These are phyloP conservation scores for Chlorella sp. DNA, from an alignment of 139 green algal genomes.

Conservation along the genomic window DNA sequence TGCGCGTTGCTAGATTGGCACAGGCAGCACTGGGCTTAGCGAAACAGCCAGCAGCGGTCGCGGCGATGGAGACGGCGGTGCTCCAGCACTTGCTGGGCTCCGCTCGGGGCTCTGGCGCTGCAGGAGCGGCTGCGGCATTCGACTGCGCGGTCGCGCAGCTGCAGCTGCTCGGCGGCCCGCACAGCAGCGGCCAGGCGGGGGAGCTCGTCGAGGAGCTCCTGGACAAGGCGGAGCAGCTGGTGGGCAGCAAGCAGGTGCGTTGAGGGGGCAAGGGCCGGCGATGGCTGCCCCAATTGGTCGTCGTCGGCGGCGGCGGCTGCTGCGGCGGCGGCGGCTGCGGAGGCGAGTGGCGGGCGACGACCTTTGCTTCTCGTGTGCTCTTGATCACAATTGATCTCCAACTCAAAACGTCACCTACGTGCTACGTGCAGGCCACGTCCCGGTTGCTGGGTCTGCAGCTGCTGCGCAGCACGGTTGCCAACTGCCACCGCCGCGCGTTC, in stretches of 20 bases:
- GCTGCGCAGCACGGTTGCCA: conserved; percentile 17
- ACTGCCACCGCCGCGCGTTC: conserved; percentile 38
- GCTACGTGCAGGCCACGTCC: background rate
- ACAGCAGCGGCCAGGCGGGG: background rate
- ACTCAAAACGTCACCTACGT: no score
- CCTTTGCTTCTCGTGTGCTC: background rate
- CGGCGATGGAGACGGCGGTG: background rate
- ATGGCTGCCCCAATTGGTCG: background rate
- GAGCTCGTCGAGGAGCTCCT: conserved; percentile 24
- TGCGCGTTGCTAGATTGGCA: no score
- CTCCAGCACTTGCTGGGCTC: background rate
- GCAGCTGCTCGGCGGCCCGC: background rate
- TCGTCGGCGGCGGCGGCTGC: no score
- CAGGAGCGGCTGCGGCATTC: background rate
- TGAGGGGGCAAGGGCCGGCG: no score
- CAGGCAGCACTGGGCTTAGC: no score
- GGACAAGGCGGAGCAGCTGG: conserved; percentile 6
- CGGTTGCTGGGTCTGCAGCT: conserved; percentile 25
- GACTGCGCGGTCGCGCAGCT: background rate
- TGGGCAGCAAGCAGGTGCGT: conserved; percentile 33
- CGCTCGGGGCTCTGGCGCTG: no score
- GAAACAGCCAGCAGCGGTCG: no score
- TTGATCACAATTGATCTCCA: no score
- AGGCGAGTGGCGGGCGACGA: background rate
- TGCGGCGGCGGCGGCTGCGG: no score